phyloP scores from a whole-genome alignment of 257 asterid species.

The Solanum paucissectum region DNA sequence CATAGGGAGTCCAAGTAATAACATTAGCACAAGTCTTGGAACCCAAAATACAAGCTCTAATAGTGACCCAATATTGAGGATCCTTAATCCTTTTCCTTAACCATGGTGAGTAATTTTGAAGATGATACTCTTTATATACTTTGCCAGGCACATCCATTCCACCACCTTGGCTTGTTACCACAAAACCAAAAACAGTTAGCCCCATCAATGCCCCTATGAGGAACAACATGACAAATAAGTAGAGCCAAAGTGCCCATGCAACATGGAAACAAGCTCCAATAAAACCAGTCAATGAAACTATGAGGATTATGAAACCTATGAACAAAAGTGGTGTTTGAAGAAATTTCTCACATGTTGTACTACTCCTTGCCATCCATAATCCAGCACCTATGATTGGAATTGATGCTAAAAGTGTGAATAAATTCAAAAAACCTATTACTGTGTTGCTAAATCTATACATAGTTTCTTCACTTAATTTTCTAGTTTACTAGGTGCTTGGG shows the following conservation, averaged over 20 bases:
- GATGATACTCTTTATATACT: conserved; percentile 51
- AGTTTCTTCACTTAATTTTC: neutral
- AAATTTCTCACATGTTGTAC: conserved; percentile 76
- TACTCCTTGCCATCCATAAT: conserved; percentile 81
- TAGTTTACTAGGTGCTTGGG: neutral
- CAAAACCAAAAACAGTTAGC: conserved; percentile 70
- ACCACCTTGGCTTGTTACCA: conserved; percentile 67
- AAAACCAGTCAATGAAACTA: conserved; percentile 77
- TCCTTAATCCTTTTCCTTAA: conserved; percentile 57
- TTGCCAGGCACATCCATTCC: conserved; percentile 54
- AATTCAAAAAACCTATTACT: conserved; percentile 80
- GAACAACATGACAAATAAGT: conserved; percentile 58
- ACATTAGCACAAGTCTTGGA: conserved; percentile 67
- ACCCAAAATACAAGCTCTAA: conserved; percentile 58
- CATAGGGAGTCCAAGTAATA: conserved; percentile 65
- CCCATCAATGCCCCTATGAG: conserved; percentile 65
- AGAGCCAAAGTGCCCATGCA: conserved; percentile 90
- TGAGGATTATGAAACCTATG: conserved; percentile 61
- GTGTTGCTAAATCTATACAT: conserved; percentile 89
- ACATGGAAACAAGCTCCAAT: conserved; percentile 90
- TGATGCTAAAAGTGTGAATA: conserved; percentile 78
- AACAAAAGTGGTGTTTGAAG: conserved; percentile 79
- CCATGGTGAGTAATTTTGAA: conserved; percentile 65
- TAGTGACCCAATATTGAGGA: conserved; percentile 51
- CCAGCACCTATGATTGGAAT: conserved; percentile 98